phyloP scores from a whole-genome alignment of 2,329 filamentous ascomycete species.

The Cercospora nicotianae region DNA sequence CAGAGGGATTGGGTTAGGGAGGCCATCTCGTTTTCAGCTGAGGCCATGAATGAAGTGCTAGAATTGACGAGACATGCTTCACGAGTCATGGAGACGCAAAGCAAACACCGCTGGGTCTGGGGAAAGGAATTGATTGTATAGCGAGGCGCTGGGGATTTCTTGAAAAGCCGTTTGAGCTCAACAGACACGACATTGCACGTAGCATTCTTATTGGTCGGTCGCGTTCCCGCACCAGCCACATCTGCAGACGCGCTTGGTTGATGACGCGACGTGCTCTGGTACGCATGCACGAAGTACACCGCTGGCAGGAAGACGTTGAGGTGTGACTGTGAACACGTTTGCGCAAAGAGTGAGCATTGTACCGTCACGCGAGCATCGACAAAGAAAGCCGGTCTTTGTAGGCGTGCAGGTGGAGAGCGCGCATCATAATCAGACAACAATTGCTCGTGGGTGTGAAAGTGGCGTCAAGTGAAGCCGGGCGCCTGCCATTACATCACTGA shows the following conservation, averaged over 20 bases:
- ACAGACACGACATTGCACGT: neutral
- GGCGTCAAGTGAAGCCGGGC: neutral
- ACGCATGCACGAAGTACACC: neutral
- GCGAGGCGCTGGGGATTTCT: slow-evolving; percentile 6
- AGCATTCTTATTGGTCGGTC: neutral
- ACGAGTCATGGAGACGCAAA: neutral
- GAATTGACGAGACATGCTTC: neutral
- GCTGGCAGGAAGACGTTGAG: neutral
- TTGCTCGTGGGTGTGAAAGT: neutral
- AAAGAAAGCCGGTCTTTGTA: neutral
- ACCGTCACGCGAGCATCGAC: neutral
- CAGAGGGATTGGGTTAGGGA: slow-evolving; percentile 74
- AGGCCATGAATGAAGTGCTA: neutral
- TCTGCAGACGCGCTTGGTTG: slow-evolving; percentile 1
- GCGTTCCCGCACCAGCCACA: neutral
- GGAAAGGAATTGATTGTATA: neutral
- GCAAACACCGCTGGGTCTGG: neutral
- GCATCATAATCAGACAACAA: neutral
- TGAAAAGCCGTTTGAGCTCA: neutral
- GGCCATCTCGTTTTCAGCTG: neutral
- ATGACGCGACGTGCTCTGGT: neutral
- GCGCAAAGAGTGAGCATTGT: neutral
- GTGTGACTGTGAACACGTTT: neutral
- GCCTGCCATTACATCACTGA: slow-evolving; percentile 4
- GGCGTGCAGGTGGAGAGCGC: neutral